Evolutionary conservation across 495 filamentous ascomycete genomes (phyloP).

Genomic region (Lichina pygmaea): DNA sequence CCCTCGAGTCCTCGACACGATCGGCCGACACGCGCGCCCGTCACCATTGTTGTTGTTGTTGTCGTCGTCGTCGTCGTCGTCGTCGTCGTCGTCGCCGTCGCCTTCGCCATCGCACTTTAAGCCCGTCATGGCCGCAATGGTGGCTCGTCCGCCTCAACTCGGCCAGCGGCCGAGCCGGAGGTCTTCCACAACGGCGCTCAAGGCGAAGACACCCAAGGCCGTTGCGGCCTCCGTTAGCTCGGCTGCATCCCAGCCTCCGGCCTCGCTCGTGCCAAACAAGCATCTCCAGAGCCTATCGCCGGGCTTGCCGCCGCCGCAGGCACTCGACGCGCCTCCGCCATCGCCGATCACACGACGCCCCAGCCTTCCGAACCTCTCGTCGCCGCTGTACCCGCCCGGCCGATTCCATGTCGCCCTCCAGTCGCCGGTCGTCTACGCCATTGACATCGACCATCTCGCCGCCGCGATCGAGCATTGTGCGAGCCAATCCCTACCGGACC

Average conservation of each 20-base stretch:
- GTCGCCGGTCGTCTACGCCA: slow-evolving; percentile 37
- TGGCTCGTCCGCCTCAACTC: slow-evolving; percentile 1
- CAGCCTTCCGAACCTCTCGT: slow-evolving; percentile 22
- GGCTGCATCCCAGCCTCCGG: no score
- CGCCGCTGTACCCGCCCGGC: slow-evolving; percentile 51
- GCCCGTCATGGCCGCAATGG: slow-evolving; percentile 1
- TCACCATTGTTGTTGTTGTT: no score
- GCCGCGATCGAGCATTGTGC: slow-evolving; percentile 49
- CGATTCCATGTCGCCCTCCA: slow-evolving; percentile 27
- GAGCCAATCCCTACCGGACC: slow-evolving; percentile 56
- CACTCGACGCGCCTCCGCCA: slow-evolving; percentile 36
- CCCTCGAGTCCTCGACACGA: no score
- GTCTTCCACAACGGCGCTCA: neutral
- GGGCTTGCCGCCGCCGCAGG: slow-evolving; percentile 33
- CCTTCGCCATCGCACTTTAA: no score
- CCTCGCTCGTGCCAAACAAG: slow-evolving; percentile 36
- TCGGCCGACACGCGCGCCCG: no score
- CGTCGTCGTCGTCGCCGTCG: no score
- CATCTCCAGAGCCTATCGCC: slow-evolving; percentile 68
- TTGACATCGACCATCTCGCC: slow-evolving; percentile 38
- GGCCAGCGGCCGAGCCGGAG: neutral
- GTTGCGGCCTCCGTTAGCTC: neutral
- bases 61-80: no score
- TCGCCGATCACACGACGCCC: slow-evolving; percentile 28
- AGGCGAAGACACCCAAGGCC: neutral